A percentile compares a stretch with the other conserved stretches of the same genome.
phyloP scores from a whole-genome alignment of 2,329 filamentous ascomycete genomes.

The Epichloe scottii region DNA sequence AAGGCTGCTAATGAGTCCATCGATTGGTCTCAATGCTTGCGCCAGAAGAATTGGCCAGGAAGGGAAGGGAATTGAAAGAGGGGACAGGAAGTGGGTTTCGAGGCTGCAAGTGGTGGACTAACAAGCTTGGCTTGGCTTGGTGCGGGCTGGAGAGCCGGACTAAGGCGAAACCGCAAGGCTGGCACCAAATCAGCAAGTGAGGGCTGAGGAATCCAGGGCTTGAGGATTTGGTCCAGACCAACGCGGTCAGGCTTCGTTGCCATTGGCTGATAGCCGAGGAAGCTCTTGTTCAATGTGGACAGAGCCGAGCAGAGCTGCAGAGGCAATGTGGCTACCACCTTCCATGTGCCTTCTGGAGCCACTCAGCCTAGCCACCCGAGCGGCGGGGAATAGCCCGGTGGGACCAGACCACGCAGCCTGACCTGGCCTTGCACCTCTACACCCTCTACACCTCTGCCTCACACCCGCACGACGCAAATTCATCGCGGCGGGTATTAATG shows the following conservation, averaged over 20 bases:
- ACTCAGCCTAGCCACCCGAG: neutral
- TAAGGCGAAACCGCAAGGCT: neutral
- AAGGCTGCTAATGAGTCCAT: constrained; percentile 4
- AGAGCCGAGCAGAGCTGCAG: neutral
- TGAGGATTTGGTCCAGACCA: neutral
- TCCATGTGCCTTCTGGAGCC: neutral
- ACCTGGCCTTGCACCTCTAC: neutral
- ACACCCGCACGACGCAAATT: neutral
- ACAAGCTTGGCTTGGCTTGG: neutral
- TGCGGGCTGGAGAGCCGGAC: neutral
- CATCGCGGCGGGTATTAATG: too few relatives aligned
- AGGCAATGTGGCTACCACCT: too few relatives aligned
- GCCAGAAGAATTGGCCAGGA: constrained; percentile 5
- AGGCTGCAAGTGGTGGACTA: constrained; percentile 4
- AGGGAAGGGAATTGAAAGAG: constrained; percentile 1
- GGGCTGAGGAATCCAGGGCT: neutral
- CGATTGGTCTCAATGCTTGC: constrained; percentile 3
- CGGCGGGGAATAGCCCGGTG: neutral
- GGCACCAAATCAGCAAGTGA: neutral
- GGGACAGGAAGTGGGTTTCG: constrained; percentile 3
- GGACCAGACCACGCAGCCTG: neutral
- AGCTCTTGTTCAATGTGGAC: neutral
- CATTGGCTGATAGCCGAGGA: constrained; percentile 18
- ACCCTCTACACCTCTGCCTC: too few relatives aligned
- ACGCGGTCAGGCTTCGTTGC: neutral